phyloP scores from a whole-genome alignment of 768 basidiomycete genomes.

The Phanerochaete carnosa region DNA sequence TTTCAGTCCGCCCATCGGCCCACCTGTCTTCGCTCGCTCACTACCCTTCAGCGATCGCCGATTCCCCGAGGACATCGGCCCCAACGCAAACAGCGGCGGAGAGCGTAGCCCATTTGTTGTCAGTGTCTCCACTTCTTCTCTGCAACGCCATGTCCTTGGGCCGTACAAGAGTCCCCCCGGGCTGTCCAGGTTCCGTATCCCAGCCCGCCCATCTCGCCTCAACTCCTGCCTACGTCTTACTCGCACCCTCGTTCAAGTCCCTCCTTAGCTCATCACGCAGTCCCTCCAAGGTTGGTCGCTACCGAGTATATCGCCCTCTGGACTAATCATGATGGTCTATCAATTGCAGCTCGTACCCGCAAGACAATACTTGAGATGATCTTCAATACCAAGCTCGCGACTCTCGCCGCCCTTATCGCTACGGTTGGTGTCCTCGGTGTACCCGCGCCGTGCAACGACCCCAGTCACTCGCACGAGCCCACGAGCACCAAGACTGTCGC shows the following conservation, averaged over 20 bases:
- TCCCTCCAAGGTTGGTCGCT: background rate
- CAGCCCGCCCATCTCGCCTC: background rate
- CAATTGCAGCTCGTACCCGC: no score
- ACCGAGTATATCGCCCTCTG: no score
- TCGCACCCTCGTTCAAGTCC: no score
- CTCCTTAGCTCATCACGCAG: background rate
- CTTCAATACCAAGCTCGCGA: background rate
- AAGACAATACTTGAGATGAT: background rate
- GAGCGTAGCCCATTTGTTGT: background rate
- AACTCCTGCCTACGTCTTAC: no score
- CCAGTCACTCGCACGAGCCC: background rate
- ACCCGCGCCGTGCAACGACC: conserved; percentile 7
- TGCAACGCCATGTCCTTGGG: background rate
- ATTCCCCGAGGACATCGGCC: background rate
- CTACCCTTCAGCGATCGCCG: background rate
- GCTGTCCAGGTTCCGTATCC: background rate
- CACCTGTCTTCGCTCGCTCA: background rate
- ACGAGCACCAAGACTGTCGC: no score
- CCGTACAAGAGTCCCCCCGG: background rate
- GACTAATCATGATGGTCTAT: no score
- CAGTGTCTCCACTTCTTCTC: background rate
- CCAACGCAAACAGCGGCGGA: background rate
- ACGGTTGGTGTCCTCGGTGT: background rate
- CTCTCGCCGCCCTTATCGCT: conserved; percentile 3
- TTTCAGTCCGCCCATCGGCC: no score